These are phyloP conservation scores for Puya raimondii DNA, from an alignment of 176 grass and related monocot species.

Conservation along the genomic window DNA sequence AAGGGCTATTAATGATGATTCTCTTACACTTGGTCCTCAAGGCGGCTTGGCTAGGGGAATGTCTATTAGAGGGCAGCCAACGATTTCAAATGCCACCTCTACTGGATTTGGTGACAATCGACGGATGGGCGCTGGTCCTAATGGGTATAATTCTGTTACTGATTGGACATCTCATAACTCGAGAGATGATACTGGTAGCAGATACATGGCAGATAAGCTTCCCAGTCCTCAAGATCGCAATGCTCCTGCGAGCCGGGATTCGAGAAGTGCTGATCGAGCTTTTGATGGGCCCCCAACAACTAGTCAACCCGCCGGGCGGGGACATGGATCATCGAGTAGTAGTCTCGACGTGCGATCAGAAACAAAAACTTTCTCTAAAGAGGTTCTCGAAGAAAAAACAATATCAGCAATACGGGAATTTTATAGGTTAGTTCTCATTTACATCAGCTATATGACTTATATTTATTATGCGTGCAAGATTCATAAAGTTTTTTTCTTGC, in stretches of 20 bases:
- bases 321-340: slow-evolving; percentile 30
- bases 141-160: slow-evolving; percentile 38
- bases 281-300: slow-evolving; percentile 28
- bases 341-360: slow-evolving; percentile 33
- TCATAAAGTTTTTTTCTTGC: no score
- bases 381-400: slow-evolving; percentile 66
- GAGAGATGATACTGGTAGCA: slow-evolving; percentile 18
- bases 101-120: slow-evolving; percentile 38
- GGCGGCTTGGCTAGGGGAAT: slow-evolving; percentile 79
- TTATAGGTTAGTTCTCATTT: slow-evolving; percentile 52
- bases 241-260: slow-evolving; percentile 3
- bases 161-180: background rate
- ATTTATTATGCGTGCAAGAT: background rate
- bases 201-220: slow-evolving; percentile 14
- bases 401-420: slow-evolving; percentile 73
- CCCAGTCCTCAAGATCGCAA: slow-evolving; percentile 16
- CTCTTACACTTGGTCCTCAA: slow-evolving; percentile 77
- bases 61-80: slow-evolving; percentile 67
- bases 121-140: slow-evolving; percentile 40
- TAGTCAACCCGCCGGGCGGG: slow-evolving; percentile 36
- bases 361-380: slow-evolving; percentile 48
- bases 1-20: slow-evolving; percentile 48
- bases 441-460: background rate
- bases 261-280: slow-evolving; percentile 32
- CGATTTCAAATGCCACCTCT: slow-evolving; percentile 34